A percentile compares a stretch with the other conserved stretches of the same genome.
These are phyloP conservation scores for Protostelium mycophagum DNA, from an alignment of 78 protist species.

Conservation along the genomic window DNA sequence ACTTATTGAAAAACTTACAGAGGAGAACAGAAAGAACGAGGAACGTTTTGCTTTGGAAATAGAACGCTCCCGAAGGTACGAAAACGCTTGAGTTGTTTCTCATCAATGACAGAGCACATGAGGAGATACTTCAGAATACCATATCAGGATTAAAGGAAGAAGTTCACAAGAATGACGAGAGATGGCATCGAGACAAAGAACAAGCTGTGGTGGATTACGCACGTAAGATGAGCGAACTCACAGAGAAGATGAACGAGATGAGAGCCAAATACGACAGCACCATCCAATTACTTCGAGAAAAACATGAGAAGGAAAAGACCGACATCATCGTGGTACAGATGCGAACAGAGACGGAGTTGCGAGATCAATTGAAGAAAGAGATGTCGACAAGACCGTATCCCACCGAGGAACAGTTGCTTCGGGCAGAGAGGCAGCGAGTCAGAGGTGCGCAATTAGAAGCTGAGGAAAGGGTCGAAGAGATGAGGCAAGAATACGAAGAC, in stretches of 20 bases:
- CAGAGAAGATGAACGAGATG: background rate
- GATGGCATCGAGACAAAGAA: background rate
- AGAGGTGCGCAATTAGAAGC: background rate
- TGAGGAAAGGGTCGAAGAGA: background rate
- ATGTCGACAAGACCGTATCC: too few species aligned
- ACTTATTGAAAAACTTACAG: background rate
- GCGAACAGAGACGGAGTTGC: background rate
- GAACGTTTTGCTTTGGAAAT: background rate
- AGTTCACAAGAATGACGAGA: background rate
- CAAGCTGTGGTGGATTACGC: background rate
- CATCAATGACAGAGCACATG: too few species aligned
- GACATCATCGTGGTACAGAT: background rate
- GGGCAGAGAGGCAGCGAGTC: background rate
- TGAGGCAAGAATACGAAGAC: background rate
- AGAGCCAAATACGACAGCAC: background rate
- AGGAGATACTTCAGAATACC: too few species aligned
- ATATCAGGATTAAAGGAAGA: background rate
- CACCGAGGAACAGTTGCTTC: background rate
- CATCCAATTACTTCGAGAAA: background rate
- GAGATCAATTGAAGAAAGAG: background rate
- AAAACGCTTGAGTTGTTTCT: too few species aligned
- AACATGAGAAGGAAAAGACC: slow-evolving; percentile 3
- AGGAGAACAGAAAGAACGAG: background rate
- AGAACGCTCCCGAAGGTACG: too few species aligned
- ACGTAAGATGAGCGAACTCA: background rate